Base-by-base conservation (phyloP, 208 protist genomes). In the Wallacemonas sp. region DNA sequence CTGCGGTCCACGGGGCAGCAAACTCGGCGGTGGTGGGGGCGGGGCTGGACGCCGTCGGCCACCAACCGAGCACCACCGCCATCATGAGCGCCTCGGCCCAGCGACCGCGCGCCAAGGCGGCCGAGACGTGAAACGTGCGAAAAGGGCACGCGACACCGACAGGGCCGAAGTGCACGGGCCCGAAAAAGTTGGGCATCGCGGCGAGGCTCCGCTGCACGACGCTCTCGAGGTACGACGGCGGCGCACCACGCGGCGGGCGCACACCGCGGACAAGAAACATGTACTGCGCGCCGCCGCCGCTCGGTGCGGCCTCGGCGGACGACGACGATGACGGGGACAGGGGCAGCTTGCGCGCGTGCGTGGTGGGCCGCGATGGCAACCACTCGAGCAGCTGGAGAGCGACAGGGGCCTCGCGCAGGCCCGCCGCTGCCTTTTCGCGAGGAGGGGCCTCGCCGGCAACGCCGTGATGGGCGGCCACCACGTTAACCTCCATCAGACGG, bases 141-240 rank as follows among this genome's bases (percentile, higher is more conserved):
- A 92, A 90, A 26, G 66, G 73, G 8, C 75, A 77, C n/a, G 22
- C 36, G 0, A 68, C 22, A 5, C 25, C 52, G n/a, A 59, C n/a
- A 2, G 66, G 50, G 4, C 89, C 89, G 77, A 95, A 95, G 72
- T 87, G 78, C 23, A 42, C 44, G 11, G 86, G 79, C 7, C 76
- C 62, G 61, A 88, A 95, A 63, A 80, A 95, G 64, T 95, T 95
- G 10, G 86, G 84, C 29, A 95, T 75, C 23, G 36, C 42, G 33
- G 59, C 23, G 36, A 82, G 50, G 29, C 55, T 36, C 22, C 16
- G 28, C 36, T 79, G 67, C 12, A 75, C 72, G 26, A 64, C 61
- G 14, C 50, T 52, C 20, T 94, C 82, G 28, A 89, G 49, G 45
- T 74, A 70, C 22, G 70, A 61, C 22, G 23, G 20, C 20, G 52